Evolutionary conservation across 116 monocot genomes (phyloP).

Genomic region (Trichopus zeylanicus): DNA sequence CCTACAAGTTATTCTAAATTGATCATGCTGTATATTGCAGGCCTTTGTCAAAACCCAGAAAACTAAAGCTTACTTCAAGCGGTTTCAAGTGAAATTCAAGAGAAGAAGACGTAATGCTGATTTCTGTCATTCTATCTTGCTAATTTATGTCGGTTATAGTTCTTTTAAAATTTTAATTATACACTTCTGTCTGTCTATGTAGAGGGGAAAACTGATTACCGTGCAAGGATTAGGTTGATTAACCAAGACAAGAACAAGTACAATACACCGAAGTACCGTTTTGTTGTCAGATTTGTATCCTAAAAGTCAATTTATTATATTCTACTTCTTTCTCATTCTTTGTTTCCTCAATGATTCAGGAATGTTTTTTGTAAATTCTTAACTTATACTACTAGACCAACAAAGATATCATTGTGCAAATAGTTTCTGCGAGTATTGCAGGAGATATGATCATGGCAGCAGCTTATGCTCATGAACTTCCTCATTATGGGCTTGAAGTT

Average conservation of each 20-base stretch:
- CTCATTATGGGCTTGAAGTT: constrained; percentile 90
- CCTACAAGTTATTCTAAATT: too few species aligned
- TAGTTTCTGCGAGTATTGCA: too few species aligned
- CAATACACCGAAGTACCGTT: constrained; percentile 83
- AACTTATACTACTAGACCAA: constrained; percentile 52
- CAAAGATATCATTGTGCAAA: constrained; percentile 70
- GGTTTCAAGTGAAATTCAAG: constrained; percentile 88
- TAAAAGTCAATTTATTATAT: not conserved
- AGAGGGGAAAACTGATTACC: constrained; percentile 91
- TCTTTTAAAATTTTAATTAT: not conserved
- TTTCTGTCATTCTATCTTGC: not conserved
- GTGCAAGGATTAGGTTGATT: constrained; percentile 76
- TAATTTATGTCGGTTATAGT: not conserved
- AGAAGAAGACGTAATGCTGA: constrained; percentile 51
- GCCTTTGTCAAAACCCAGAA: constrained; percentile 68
- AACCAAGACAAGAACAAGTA: constrained; percentile 93
- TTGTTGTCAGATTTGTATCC: constrained; percentile 84
- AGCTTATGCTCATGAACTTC: constrained; percentile 82
- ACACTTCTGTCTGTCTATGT: constrained; percentile 5
- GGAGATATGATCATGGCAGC: constrained; percentile 64
- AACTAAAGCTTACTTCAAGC: constrained; percentile 69
- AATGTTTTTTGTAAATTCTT: constrained; percentile 48
- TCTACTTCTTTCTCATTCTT: not conserved
- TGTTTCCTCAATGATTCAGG: constrained; percentile 25
- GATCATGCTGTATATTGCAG: constrained; percentile 24